A percentile compares a stretch with the other conserved stretches of the same genome.
phyloP scores from a whole-genome alignment of 2,329 filamentous ascomycete species.

The Fusarium pilosicola region DNA sequence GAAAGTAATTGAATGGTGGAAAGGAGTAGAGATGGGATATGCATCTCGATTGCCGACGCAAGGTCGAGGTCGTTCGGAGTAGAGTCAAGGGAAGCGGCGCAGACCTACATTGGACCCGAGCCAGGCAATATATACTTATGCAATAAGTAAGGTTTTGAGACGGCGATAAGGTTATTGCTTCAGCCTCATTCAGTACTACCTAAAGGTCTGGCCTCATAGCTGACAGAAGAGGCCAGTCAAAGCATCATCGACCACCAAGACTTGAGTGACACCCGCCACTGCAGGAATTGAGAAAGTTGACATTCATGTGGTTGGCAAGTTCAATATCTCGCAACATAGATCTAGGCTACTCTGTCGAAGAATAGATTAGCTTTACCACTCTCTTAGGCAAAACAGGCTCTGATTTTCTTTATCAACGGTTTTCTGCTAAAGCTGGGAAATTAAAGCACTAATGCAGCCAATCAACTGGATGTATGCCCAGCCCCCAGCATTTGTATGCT shows the following conservation, averaged over 20 bases:
- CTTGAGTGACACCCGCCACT: not conserved
- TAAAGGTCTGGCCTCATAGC: too few species aligned
- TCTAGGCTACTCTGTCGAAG: not conserved
- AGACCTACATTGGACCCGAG: too few species aligned
- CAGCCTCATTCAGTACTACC: not conserved
- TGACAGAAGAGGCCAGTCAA: too few species aligned
- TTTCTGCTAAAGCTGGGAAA: not conserved
- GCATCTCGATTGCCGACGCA: not conserved
- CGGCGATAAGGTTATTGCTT: not conserved
- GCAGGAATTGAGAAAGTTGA: not conserved
- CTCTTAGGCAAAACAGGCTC: not conserved
- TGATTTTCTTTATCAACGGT: too few species aligned
- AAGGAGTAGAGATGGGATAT: not conserved
- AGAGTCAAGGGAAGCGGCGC: not conserved
- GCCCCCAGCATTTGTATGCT: not conserved
- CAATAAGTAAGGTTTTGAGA: rapidly evolving
- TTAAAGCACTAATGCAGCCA: not conserved
- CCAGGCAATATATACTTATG: not conserved
- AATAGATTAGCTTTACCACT: rapidly evolving
- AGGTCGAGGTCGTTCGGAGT: not conserved
- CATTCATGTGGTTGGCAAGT: not conserved
- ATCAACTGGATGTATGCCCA: not conserved
- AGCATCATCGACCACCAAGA: not conserved
- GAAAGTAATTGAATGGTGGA: not conserved
- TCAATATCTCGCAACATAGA: not conserved